These are phyloP conservation scores for Cymbidium sinense DNA, from an alignment of 106 monocot species.

Conservation along the genomic window DNA sequence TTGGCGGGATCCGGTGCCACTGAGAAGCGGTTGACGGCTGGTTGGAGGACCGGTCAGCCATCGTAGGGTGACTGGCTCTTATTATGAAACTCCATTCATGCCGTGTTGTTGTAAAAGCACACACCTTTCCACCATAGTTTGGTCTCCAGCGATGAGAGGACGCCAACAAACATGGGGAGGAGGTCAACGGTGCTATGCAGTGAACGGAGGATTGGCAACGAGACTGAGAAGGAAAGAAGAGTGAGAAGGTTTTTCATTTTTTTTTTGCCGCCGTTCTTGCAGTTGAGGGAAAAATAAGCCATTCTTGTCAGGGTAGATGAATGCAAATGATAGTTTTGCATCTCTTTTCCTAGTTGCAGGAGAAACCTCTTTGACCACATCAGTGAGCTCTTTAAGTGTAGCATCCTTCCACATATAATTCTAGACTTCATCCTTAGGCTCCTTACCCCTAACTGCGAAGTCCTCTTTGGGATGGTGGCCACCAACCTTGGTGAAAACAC, in stretches of 20 bases:
- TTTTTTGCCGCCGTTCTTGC: no score
- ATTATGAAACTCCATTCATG: constrained; percentile 72
- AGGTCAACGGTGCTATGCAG: constrained; percentile 24
- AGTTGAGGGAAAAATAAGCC: no score
- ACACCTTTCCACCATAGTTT: constrained; percentile 52
- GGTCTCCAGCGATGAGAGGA: constrained; percentile 12
- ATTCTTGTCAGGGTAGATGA: constrained; percentile 93
- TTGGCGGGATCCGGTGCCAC: background rate
- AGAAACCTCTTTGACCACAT: constrained; percentile 95
- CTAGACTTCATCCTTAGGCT: constrained; percentile 96
- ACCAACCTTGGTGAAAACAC: no score
- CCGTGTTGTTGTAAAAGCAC: constrained; percentile 43
- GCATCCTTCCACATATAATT: constrained; percentile 99
- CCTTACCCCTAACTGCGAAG: constrained; percentile 90
- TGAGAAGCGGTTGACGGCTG: background rate
- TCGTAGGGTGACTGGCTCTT: constrained; percentile 28
- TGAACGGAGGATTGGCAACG: constrained; percentile 23
- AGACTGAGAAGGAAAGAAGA: constrained; percentile 11
- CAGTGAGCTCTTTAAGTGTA: constrained; percentile 89
- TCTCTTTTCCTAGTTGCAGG: constrained; percentile 83
- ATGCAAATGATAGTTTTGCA: constrained; percentile 91
- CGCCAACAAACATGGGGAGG: constrained; percentile 35
- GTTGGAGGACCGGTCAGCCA: constrained; percentile 16
- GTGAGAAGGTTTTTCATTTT: constrained; percentile 30
- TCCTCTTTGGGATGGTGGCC: constrained; percentile 80